These are phyloP conservation scores for Aureobasidium sp. DNA, from an alignment of 2,329 filamentous ascomycete species.

Conservation along the genomic window DNA sequence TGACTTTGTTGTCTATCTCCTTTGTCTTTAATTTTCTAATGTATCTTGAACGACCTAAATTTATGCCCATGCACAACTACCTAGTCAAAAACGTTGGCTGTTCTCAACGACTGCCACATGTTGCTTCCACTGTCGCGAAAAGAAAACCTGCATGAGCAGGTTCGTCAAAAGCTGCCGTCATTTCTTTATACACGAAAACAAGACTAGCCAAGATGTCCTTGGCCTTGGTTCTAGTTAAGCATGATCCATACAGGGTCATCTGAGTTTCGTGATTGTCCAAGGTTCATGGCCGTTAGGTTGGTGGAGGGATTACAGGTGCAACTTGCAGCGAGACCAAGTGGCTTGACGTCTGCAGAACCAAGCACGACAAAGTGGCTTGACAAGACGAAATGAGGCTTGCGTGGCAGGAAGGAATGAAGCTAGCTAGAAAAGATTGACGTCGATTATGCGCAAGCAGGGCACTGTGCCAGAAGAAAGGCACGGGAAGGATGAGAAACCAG, in stretches of 20 bases:
- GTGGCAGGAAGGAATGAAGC: not conserved
- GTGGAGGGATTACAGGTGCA: not conserved
- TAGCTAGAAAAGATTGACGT: not conserved
- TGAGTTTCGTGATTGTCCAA: not conserved
- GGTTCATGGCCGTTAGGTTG: not conserved
- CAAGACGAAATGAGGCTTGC: slow-evolving; percentile 6
- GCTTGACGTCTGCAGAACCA: not conserved
- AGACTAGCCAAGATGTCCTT: not conserved
- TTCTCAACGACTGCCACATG: not conserved
- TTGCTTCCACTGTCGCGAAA: not conserved
- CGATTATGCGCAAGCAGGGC: not conserved
- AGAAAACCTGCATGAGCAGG: not conserved
- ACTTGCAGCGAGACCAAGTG: not conserved
- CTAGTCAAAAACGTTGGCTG: not conserved
- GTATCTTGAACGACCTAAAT: not conserved
- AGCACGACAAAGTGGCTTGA: not conserved
- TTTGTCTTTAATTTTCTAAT: not conserved
- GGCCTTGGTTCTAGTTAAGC: not conserved
- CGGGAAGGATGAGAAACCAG: not conserved
- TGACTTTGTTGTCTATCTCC: not conserved
- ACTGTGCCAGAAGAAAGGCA: not conserved
- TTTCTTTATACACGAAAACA: not conserved
- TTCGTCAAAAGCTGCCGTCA: not conserved
- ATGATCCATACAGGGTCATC: not conserved
- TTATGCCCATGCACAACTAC: not conserved